Percentiles rank a stretch among this genome's conserved stretches.
Conservation (phyloP, 2,329 filamentous ascomycete species). For the Ophiostoma triangulosporum region DNA sequence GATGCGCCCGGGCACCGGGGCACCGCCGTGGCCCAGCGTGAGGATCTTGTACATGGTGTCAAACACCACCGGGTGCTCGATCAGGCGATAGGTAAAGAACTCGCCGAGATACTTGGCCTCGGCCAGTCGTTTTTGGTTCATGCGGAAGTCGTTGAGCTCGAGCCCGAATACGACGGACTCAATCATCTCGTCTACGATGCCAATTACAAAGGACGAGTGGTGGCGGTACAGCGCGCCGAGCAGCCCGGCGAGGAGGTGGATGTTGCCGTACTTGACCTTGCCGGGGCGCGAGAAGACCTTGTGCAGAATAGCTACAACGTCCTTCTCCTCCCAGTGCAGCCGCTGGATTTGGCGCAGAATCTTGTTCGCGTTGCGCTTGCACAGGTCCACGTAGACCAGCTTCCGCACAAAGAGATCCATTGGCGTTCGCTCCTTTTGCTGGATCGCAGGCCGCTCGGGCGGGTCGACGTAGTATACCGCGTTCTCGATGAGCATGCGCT, state of each 20-base stretch:
- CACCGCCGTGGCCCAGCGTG: slow-evolving; percentile 81
- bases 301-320: slow-evolving; percentile 50
- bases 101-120: slow-evolving; percentile 95
- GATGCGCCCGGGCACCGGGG: slow-evolving; percentile 62
- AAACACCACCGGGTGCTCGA: slow-evolving; percentile 90
- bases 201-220: slow-evolving; percentile 79
- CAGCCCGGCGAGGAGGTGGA: slow-evolving; percentile 83
- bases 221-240: slow-evolving; percentile 81
- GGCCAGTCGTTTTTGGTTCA: slow-evolving; percentile 85
- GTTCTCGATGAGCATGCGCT: slow-evolving; percentile 97
- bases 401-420: slow-evolving; percentile 89
- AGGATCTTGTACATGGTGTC: slow-evolving; percentile 90
- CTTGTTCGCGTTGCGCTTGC: slow-evolving; percentile 85
- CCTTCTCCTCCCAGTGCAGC: slow-evolving; percentile 91
- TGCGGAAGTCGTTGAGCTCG: slow-evolving; percentile 94
- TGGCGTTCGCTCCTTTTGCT: slow-evolving; percentile 90
- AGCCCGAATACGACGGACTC: slow-evolving; percentile 80
- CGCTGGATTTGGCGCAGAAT: slow-evolving; percentile 88
- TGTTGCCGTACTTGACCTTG: slow-evolving; percentile 95
- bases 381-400: slow-evolving; percentile 85
- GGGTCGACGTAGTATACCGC: slow-evolving; percentile 97
- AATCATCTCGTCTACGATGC: slow-evolving; percentile 81
- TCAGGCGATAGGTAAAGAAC: slow-evolving; percentile 93
- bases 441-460: slow-evolving; percentile 81
- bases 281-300: slow-evolving; percentile 93